These are phyloP conservation scores for Cercospora janseana DNA, from an alignment of 2,329 filamentous ascomycete genomes.

Conservation along the genomic window DNA sequence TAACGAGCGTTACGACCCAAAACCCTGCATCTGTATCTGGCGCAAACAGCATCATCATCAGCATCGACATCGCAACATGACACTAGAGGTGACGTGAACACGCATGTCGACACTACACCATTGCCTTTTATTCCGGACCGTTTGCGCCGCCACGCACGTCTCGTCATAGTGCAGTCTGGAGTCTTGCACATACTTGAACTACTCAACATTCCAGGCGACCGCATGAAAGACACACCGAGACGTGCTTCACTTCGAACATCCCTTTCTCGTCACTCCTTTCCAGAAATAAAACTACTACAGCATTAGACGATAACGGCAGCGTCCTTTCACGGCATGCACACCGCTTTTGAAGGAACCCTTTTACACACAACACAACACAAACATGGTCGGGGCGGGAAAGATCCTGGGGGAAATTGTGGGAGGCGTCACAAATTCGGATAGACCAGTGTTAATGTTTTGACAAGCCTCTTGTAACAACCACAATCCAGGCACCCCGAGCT, in stretches of 20 bases:
- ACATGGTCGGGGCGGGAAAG: slow-evolving; percentile 2
- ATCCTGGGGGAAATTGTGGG: slow-evolving; percentile 1
- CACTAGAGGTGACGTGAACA: slow-evolving; percentile 7
- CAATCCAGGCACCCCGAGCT: too few relatives aligned
- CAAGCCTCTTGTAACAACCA: slow-evolving; percentile 3
- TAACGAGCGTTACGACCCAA: slow-evolving; percentile 16
- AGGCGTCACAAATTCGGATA: slow-evolving; percentile 4
- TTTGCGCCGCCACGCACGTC: too few relatives aligned
- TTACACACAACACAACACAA: too few relatives aligned
- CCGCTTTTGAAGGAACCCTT: neutral
- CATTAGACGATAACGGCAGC: slow-evolving; percentile 9
- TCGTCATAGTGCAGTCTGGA: neutral
- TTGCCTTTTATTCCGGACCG: neutral
- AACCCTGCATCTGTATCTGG: slow-evolving; percentile 12
- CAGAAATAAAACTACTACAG: slow-evolving; percentile 1
- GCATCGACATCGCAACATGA: slow-evolving; percentile 8
- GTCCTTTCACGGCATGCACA: neutral
- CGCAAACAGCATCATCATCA: slow-evolving; percentile 6
- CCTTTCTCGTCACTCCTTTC: slow-evolving; percentile 6
- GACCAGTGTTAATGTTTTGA: slow-evolving; percentile 7
- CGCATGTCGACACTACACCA: slow-evolving; percentile 10
- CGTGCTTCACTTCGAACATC: neutral
- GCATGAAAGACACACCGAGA: slow-evolving; percentile 3
- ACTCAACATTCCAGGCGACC: neutral
- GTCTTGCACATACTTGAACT: slow-evolving; percentile 1